Base-by-base conservation (phyloP, 1,284 basidiomycete species). In the Cutaneotrichosporon sp. region DNA sequence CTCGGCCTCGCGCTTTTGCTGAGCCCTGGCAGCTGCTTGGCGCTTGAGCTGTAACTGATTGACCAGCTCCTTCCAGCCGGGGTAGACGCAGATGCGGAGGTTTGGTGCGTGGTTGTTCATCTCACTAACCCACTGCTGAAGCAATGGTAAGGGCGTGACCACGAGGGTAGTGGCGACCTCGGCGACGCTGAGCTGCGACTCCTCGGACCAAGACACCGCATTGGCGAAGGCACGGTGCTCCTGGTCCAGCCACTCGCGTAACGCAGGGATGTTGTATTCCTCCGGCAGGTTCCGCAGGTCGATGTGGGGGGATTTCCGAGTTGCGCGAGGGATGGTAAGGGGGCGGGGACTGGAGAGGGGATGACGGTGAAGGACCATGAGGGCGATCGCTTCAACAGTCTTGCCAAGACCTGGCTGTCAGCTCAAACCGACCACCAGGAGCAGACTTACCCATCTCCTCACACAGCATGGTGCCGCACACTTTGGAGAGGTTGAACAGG, bases 81-180 rank as follows among this genome's bases (percentile, higher is more conserved):
- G 84, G 69, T 95, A 97, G 2, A 89, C 79, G 43, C 92, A 83
- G 3, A 95, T 87, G 60, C 87, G 88, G 10, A 97, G 81, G 0
- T 80, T 78, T 0, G 93, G 93, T 0, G 92, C 88, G 72, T 97
- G 90, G 1, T 78, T 74, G 2, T 81, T 81, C 18, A 94, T 80
- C 77, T 97, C 93, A 50, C 93, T 87, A 1, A 84, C 83, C 94
- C 93, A 97, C 76, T 95, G 94, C 4, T 85, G 83, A 1, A 89
- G 87, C 5, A 97, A 81, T 0, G 90, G 82, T 1, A 85, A 83
- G 4, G 94, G 93, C 0, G 91, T 93, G 4, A 97, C 89, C 54
- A 97, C 91, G 14, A 95, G 84, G 0, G 90, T 91, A 0, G 87
- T 89, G 80, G 87, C 89, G 59, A 92, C 84, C 36, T 88, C 85